Conservation (phyloP, 2,329 filamentous ascomycete species). For the Byssochlamys sp. region DNA sequence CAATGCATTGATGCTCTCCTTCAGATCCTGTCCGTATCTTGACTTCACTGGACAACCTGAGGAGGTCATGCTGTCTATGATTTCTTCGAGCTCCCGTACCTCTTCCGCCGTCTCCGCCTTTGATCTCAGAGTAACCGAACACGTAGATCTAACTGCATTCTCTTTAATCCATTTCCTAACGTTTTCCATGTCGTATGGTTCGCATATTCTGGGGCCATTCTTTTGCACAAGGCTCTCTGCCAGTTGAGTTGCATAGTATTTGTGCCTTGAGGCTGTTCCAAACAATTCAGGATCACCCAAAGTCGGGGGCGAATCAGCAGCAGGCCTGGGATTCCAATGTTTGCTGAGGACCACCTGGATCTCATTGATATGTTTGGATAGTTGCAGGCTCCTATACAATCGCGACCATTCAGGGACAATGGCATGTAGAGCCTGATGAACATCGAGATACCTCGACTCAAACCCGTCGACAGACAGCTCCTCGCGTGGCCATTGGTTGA, state of each 20-base stretch:
- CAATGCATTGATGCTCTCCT: neutral
- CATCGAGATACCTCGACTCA: slow-evolving; percentile 24
- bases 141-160: neutral
- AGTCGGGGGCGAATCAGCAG: slow-evolving; percentile 28
- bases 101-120: neutral
- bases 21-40: neutral
- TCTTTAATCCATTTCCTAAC: neutral
- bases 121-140: slow-evolving; percentile 8
- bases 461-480: slow-evolving; percentile 24
- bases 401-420: slow-evolving; percentile 39
- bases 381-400: neutral
- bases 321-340: neutral
- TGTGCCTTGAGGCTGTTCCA: neutral
- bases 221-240: slow-evolving; percentile 7
- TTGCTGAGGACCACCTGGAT: neutral
- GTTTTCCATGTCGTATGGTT: neutral
- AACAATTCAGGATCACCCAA: neutral
- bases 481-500: slow-evolving; percentile 39
- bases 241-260: neutral
- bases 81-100: neutral
- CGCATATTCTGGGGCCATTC: neutral
- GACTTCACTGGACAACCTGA: neutral
- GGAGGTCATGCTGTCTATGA: neutral
- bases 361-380: neutral
- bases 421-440: slow-evolving; percentile 27